A percentile compares a stretch with the other conserved stretches of the same genome.
These are phyloP conservation scores for Lactarius quietus DNA, from an alignment of 768 basidiomycete species.

Conservation along the genomic window DNA sequence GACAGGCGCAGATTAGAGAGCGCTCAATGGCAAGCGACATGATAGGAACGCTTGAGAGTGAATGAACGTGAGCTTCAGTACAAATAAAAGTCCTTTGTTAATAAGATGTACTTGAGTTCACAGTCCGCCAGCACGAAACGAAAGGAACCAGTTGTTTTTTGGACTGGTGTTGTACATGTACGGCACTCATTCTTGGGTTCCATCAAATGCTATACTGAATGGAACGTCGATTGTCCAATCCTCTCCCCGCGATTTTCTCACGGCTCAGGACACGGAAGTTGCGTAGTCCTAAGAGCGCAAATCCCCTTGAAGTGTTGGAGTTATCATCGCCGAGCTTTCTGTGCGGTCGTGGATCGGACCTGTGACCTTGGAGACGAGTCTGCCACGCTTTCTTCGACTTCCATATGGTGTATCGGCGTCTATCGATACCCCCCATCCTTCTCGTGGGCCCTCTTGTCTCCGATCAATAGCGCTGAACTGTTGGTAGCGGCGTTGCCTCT, in stretches of 20 bases:
- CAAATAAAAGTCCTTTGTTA: not conserved
- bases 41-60: not conserved
- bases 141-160: not conserved
- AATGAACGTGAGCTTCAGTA: not conserved
- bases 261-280: not conserved
- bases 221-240: not conserved
- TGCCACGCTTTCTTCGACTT: not conserved
- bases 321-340: not conserved
- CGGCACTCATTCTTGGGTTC: not conserved
- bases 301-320: not conserved
- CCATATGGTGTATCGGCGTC: not conserved
- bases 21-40: not conserved
- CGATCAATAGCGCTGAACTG: not conserved
- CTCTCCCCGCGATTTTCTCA: not conserved
- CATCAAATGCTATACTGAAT: not conserved
- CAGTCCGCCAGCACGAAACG: not conserved
- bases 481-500: not conserved
- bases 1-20: not conserved
- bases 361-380: not conserved
- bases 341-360: not conserved
- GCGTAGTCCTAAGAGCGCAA: not conserved
- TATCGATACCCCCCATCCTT: not conserved
- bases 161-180: not conserved
- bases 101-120: not conserved
- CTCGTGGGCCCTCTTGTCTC: not conserved